A percentile compares a stretch with the other conserved stretches of the same genome.
These are phyloP conservation scores for Leccinum olivaceopallidum DNA, from an alignment of 768 basidiomycete species.

Conservation along the genomic window DNA sequence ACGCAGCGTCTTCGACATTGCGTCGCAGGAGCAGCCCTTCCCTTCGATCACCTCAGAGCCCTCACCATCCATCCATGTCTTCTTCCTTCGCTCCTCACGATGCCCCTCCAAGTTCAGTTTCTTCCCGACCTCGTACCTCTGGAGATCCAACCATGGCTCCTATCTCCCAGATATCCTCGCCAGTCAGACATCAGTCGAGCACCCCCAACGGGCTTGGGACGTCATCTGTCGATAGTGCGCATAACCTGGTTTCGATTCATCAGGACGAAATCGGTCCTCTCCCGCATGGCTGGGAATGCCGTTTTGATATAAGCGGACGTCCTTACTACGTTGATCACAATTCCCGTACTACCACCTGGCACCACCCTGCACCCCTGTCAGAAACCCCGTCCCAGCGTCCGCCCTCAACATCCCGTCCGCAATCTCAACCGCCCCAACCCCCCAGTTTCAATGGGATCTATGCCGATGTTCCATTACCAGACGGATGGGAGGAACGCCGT, in stretches of 20 bases:
- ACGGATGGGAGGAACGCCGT: constrained; percentile 91
- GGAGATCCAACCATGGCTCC: constrained; percentile 16
- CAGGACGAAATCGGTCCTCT: constrained; percentile 66
- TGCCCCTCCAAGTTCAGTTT: constrained; percentile 3
- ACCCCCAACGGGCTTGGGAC: constrained; percentile 7
- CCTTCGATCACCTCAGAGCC: constrained; percentile 23
- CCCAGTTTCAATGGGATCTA: constrained; percentile 37
- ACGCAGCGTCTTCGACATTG: constrained; percentile 13
- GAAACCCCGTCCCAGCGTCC: constrained; percentile 25
- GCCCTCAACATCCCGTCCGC: constrained; percentile 15
- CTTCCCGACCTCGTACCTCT: constrained; percentile 18
- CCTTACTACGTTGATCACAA: constrained; percentile 89
- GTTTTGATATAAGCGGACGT: constrained; percentile 63
- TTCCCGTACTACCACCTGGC: constrained; percentile 80
- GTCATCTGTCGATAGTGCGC: constrained; percentile 4
- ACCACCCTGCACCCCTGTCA: constrained; percentile 41
- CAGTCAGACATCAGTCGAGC: constrained; percentile 18
- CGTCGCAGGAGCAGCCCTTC: constrained; percentile 26
- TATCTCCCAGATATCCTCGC: constrained; percentile 9
- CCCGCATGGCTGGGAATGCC: constrained; percentile 82
- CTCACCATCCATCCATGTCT: constrained; percentile 22
- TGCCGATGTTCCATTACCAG: constrained; percentile 71
- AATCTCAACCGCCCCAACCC: constrained; percentile 28
- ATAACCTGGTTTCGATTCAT: constrained; percentile 25
- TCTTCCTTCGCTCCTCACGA: constrained; percentile 20